Conservation (phyloP, 208 protist genomes). For the Balamuthia mandrillaris region DNA sequence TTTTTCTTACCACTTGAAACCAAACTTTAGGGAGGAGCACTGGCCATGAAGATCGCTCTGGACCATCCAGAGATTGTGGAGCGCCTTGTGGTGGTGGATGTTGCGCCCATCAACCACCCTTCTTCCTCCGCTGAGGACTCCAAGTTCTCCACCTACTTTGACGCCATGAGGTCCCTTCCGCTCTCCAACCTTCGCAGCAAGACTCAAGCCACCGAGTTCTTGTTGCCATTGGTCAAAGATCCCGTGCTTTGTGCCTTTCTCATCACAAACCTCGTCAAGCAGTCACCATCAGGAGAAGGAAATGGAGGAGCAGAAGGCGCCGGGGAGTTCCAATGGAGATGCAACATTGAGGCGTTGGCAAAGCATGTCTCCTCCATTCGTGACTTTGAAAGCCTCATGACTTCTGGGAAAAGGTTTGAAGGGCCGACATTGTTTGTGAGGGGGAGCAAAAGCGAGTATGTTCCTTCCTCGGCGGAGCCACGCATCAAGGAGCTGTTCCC, state of each 20-base stretch:
- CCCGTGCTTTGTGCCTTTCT: constrained; percentile 11
- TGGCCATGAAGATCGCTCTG: constrained; percentile 40
- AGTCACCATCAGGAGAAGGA: too few relatives aligned
- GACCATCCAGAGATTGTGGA: constrained; percentile 8
- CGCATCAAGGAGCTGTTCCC: constrained; percentile 5
- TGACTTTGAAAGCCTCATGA: not conserved
- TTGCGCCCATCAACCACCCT: not conserved
- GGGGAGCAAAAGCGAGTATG: constrained; percentile 9
- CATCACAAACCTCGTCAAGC: constrained; percentile 14
- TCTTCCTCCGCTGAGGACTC: too few relatives aligned
- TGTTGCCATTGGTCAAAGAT: too few relatives aligned
- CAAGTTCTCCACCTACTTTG: too few relatives aligned
- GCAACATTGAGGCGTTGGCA: constrained; percentile 17
- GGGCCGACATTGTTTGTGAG: constrained; percentile 20
- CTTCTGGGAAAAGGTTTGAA: not conserved
- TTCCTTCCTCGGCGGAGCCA: not conserved
- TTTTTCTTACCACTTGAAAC: not conserved
- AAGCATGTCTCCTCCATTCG: not conserved
- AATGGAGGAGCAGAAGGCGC: too few relatives aligned
- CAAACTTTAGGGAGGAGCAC: not conserved
- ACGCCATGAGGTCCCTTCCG: too few relatives aligned
- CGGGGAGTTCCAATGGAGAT: constrained; percentile 7
- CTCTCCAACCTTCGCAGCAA: too few relatives aligned
- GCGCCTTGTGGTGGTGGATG: constrained; percentile 3
- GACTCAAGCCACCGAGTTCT: too few relatives aligned